phyloP scores from a whole-genome alignment of 2,329 filamentous ascomycete species.

The Colletotrichum liriopes region DNA sequence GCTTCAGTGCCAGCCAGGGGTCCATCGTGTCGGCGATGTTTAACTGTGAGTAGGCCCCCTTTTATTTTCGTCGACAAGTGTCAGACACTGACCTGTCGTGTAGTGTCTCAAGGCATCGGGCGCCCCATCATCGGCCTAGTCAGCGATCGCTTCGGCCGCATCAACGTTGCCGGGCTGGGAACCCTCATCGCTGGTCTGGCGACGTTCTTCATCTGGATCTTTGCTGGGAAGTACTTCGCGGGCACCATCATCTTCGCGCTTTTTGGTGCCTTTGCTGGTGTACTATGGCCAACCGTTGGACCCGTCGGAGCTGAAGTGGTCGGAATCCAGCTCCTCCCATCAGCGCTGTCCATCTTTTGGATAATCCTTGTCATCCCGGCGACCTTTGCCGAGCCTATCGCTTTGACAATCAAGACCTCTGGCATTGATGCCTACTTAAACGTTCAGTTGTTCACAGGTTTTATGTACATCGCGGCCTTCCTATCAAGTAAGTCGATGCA shows the following conservation, averaged over 20 bases:
- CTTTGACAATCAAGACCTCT: constrained; percentile 66
- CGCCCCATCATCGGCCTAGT: constrained; percentile 81
- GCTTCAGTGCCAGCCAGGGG: constrained; percentile 77
- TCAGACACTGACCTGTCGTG: constrained; percentile 13
- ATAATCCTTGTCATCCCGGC: constrained; percentile 78
- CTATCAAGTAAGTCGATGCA: constrained; percentile 55
- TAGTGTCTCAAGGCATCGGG: constrained; percentile 75
- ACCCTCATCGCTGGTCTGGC: constrained; percentile 77
- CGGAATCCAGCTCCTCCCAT: constrained; percentile 77
- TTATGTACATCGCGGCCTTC: constrained; percentile 72
- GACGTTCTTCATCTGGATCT: constrained; percentile 81
- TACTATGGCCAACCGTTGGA: constrained; percentile 78
- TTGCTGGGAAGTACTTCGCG: constrained; percentile 74
- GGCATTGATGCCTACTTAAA: constrained; percentile 64
- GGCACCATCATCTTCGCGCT: constrained; percentile 81
- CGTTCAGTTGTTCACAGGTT: constrained; percentile 72
- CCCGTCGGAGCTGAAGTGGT: constrained; percentile 83
- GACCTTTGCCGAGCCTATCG: constrained; percentile 78
- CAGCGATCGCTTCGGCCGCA: constrained; percentile 78
- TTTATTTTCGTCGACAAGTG: constrained; percentile 38
- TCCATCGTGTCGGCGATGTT: constrained; percentile 81
- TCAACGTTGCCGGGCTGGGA: constrained; percentile 79
- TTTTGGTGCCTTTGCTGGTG: constrained; percentile 78
- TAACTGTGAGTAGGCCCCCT: constrained; percentile 67
- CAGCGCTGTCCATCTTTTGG: constrained; percentile 80